A percentile compares a stretch with the other conserved stretches of the same genome.
These are phyloP conservation scores for Debaryomyces psychrophilus DNA, from an alignment of 1,139 yeast species.

Conservation along the genomic window DNA sequence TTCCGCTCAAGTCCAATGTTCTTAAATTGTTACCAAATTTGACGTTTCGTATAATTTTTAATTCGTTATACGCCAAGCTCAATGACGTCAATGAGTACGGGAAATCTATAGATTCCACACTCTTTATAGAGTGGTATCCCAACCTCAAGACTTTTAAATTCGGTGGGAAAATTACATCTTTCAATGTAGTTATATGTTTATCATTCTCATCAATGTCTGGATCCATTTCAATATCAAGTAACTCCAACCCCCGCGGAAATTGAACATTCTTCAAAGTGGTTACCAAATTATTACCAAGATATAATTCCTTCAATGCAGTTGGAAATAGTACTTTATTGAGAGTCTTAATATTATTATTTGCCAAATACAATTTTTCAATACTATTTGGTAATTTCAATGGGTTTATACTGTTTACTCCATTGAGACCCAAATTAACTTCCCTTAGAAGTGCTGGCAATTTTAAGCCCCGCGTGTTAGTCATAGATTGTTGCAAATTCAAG, in stretches of 20 bases:
- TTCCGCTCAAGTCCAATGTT: constrained; percentile 46
- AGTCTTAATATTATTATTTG: constrained; percentile 48
- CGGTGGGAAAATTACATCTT: constrained; percentile 46
- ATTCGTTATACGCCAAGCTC: constrained; percentile 44
- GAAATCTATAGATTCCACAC: constrained; percentile 45
- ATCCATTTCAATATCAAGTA: constrained; percentile 48
- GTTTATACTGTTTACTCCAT: constrained; percentile 51
- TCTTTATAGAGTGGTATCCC: constrained; percentile 45
- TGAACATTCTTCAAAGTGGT: constrained; percentile 50
- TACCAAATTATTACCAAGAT: constrained; percentile 47
- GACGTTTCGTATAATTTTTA: constrained; percentile 41
- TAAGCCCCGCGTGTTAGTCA: constrained; percentile 51
- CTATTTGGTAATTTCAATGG: constrained; percentile 49
- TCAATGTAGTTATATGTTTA: constrained; percentile 45
- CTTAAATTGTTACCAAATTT: constrained; percentile 40
- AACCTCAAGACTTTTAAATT: constrained; percentile 39
- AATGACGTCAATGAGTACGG: constrained; percentile 37
- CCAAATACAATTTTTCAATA: constrained; percentile 40
- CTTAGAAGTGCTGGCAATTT: constrained; percentile 40
- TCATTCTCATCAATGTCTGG: constrained; percentile 47
- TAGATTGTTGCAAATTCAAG: constrained; percentile 47
- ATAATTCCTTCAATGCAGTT: constrained; percentile 35
- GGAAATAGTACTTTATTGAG: constrained; percentile 50
- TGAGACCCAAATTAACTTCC: constrained; percentile 39
- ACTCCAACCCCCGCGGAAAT: constrained; percentile 42